phyloP scores from a whole-genome alignment of 2,329 filamentous ascomycete species.

The Beauveria bassiana region DNA sequence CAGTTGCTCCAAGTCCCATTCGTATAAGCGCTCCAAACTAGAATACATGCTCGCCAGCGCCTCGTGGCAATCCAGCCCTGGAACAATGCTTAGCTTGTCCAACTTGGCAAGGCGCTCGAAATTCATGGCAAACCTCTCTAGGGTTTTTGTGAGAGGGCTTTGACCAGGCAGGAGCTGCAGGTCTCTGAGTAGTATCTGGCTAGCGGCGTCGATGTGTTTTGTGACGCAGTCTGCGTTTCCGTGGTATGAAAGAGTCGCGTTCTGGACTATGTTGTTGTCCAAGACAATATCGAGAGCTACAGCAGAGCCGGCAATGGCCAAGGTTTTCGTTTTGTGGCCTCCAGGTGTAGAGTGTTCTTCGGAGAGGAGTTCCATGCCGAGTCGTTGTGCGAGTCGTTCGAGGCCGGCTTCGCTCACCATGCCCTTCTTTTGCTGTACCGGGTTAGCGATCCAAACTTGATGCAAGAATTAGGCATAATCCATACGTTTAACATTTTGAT shows the following conservation, averaged over 20 bases:
- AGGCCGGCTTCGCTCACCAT: slow-evolving; percentile 67
- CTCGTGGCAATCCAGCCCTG: slow-evolving; percentile 67
- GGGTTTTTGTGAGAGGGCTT: slow-evolving; percentile 59
- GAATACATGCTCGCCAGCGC: slow-evolving; percentile 66
- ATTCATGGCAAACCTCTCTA: slow-evolving; percentile 65
- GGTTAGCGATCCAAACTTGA: background rate
- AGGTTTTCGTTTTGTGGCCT: slow-evolving; percentile 42
- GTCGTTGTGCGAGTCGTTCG: slow-evolving; percentile 59
- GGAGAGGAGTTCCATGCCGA: slow-evolving; percentile 58
- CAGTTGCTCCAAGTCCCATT: slow-evolving; percentile 58
- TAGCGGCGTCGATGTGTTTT: slow-evolving; percentile 53
- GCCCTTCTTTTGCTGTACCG: slow-evolving; percentile 41
- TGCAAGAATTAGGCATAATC: slow-evolving; percentile 13
- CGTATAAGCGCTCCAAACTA: slow-evolving; percentile 61
- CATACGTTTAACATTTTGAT: slow-evolving; percentile 41
- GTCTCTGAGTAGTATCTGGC: slow-evolving; percentile 57
- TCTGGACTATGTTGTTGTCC: slow-evolving; percentile 53
- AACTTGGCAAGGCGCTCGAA: slow-evolving; percentile 60
- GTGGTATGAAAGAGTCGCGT: slow-evolving; percentile 55
- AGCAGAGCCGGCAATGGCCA: slow-evolving; percentile 55
- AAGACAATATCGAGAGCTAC: slow-evolving; percentile 55
- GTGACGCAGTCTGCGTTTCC: slow-evolving; percentile 51
- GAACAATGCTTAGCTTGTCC: slow-evolving; percentile 63
- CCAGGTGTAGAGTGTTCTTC: slow-evolving; percentile 42
- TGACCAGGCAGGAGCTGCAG: slow-evolving; percentile 52